Evolutionary conservation across 2,329 filamentous ascomycete species (phyloP).

Genomic region (Exophiala mesophila): DNA sequence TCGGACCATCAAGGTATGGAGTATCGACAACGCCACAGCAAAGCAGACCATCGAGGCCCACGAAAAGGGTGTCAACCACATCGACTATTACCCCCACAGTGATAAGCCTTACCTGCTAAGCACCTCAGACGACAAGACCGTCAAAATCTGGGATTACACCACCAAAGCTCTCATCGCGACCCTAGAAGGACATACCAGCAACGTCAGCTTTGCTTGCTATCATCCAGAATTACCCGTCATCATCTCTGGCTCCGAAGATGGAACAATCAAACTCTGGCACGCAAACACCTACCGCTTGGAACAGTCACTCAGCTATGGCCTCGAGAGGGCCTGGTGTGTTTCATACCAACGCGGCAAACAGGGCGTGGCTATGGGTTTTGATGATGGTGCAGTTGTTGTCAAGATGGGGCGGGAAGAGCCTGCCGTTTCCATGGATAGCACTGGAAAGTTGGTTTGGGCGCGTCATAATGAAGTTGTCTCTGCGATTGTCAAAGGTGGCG

Average conservation of each 20-base stretch:
- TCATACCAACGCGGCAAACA: constrained; percentile 92
- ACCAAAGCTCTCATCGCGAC: constrained; percentile 96
- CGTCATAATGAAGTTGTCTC: constrained; percentile 93
- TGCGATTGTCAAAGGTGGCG: constrained; percentile 88
- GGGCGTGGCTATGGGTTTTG: constrained; percentile 90
- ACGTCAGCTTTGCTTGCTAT: constrained; percentile 96
- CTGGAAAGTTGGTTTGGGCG: constrained; percentile 94
- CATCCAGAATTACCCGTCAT: constrained; percentile 96
- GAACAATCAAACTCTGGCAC: constrained; percentile 97
- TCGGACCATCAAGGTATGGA: constrained; percentile 97
- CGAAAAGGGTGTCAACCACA: constrained; percentile 97
- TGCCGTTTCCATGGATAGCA: constrained; percentile 93
- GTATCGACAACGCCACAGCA: constrained; percentile 82
- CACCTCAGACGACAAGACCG: constrained; percentile 90
- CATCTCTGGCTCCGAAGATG: constrained; percentile 95
- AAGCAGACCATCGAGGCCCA: constrained; percentile 97
- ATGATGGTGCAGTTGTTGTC: constrained; percentile 94
- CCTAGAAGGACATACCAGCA: constrained; percentile 93
- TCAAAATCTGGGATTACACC: constrained; percentile 99
- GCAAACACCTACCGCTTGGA: constrained; percentile 95
- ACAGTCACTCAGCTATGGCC: constrained; percentile 90
- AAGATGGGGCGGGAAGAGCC: constrained; percentile 97
- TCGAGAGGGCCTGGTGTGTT: constrained; percentile 97
- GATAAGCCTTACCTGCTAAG: constrained; percentile 85
- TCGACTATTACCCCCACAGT: constrained; percentile 73